Evolutionary conservation across 257 asterid genomes (phyloP), one percentile per base, ranked within the genome.

Genomic region (Solanum lycopersicoides): DNA sequence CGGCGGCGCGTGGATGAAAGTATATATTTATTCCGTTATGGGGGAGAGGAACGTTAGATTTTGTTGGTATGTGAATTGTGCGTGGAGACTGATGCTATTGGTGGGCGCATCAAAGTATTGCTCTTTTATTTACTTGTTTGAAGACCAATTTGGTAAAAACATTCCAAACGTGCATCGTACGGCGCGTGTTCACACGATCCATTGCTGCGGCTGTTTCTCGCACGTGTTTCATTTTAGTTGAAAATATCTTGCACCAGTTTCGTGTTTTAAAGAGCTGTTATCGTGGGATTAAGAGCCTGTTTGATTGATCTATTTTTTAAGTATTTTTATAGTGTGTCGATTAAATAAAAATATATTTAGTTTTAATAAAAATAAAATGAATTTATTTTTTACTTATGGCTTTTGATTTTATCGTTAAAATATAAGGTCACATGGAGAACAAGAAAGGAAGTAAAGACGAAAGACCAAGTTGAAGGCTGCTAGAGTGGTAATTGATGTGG

Each of bases 41-140:
- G 84, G 28, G 23, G 39, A 80, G 85, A 82, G 34, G 93, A 89
- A 87, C 92, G 95, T 93, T 92, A 90, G 94, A 92, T 92, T 91
- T 92, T 89, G 89, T 90, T 86, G 72, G 87, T 82, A 83, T 28
- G 44, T 47, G 68, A 30, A 28, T 74, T 45, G 87, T 45, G 86
- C 85, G 60, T 77, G 83, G 34, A 45, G 41, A 79, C 12, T 28
- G 89, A 86, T 90, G 94, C 87, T 85, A 85, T 83, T 86, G 90
- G 89, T 79, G 32, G 75, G 47, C 32, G 42, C 25, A 76, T 86
- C 89, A 13, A 84, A 69, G 86, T 83, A 41, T 77, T 75, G 91
- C 89, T 82, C 89, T 88, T 85, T 86, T 71, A 73, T 73, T 84
- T 71, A 44, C 83, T n/a, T 56, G 65, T 18, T 18, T 7, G 65